Evolutionary conservation across 495 filamentous ascomycete genomes (phyloP), one percentile per base, ranked within the genome.

Genomic region (Xylaria acuta): DNA sequence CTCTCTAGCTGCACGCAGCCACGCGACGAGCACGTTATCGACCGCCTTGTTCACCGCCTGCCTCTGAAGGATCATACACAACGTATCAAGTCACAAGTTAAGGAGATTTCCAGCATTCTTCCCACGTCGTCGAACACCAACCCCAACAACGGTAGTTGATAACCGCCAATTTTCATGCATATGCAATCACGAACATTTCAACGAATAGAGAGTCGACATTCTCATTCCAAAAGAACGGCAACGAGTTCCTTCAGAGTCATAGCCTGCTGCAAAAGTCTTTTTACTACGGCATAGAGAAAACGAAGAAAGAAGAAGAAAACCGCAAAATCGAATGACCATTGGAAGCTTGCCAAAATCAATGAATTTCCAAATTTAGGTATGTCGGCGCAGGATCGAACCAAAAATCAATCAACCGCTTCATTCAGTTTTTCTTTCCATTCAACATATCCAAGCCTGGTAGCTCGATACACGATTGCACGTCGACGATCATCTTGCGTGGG

Each of bases 31-130:
- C 70, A 72, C 30, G 18, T 45, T 49, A 67, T 8, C 14, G 62
- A 72, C 40, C 70, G 70, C 53, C 5, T 72, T 22, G 7, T 49
- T 14, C 40, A 67, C 51, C 11, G 25, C 36, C 34, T 67, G 49
- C 8, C 69, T 3, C n/a, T 47, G 0, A 41, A 25, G 5, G 40
- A 67, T 51, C 70, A 72, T 36, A 49, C 51, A 41, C 60, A 14
- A 3, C 40, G 40, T 22, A 41, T 72, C 41, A 11, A 66, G 27
- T 11, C 27, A 25, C 70, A 67, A 34, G 30, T 67, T 30, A 36
- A 59, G 38, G 25, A 11, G 16, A 49, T 66, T 30, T 22, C 36
- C 32, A 12, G 22, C 22, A 70, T 70, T 47, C 20, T 70, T 11
- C 18, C n/a, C 12, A 6, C 30, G 9, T 2, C 45, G 0, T 51